Base-by-base conservation (phyloP, 2,329 filamentous ascomycete species). In the Chaetomium olivaceum region DNA sequence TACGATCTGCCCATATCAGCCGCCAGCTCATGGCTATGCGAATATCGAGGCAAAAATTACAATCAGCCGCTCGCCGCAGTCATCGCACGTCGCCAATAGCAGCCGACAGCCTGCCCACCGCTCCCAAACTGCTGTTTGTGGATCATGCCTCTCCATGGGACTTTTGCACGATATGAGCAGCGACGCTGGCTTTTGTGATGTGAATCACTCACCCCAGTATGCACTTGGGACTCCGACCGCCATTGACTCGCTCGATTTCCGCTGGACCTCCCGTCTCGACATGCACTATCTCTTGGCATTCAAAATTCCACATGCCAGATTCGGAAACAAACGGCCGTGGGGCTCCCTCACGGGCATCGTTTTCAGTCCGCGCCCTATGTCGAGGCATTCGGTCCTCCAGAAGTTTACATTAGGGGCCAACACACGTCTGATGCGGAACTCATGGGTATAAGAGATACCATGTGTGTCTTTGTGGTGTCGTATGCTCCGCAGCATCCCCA, bases 251-350 rank as follows among this genome's bases (percentile, higher is more conserved):
- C 27, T 21, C 8, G 4, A 12, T 21, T 50, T 50, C 31, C 25
- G 57, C 19, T 59, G 12, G 23, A 19, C 19, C 11, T 31, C 7
- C 39, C 19, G 27, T 46, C 11, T 46, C 19, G 16, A 43, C 56
- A 48, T 58, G 56, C 43, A 51, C 6, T 7, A 16, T 5, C 5
- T 23, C 46, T 51, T 31, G 36, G 50, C 36, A 21, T 4, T 33
- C 33, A 56, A 11, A 48, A 48, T 23, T 33, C 19, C 61, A 62
- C 8, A 19, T 57, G 8, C 61, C 61, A 16, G 14, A 50, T 57
- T 36, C 21, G 52, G 61, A 23, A 36, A 16, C 2, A 9, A 12
- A 46, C 31, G 16, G 16, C 0, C 1, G 39, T n/a, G 3, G 39
- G 39, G 50, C 48, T 29, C 7, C 39, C 50, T 27, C 9, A 5